These are phyloP conservation scores for Zymoseptoria tritici DNA, from an alignment of 2,329 filamentous ascomycete species.

Conservation along the genomic window DNA sequence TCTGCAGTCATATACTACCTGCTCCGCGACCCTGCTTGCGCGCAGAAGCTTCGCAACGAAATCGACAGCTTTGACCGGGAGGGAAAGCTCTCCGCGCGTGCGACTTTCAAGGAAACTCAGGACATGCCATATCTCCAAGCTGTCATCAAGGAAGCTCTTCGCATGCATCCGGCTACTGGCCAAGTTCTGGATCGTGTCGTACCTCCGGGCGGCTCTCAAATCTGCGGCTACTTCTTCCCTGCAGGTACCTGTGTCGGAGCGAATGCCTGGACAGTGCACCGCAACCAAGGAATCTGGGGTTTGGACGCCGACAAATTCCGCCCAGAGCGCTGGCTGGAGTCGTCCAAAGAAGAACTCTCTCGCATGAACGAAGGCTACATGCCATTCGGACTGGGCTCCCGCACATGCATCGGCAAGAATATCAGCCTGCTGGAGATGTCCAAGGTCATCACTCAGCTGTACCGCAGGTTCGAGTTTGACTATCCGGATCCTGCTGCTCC, in stretches of 20 bases:
- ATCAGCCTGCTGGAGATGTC: slow-evolving; percentile 5
- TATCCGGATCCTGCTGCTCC: not conserved
- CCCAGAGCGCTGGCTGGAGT: slow-evolving; percentile 29
- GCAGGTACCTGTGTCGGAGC: slow-evolving; percentile 25
- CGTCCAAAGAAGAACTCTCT: slow-evolving; percentile 11
- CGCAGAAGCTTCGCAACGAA: slow-evolving; percentile 29
- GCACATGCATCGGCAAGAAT: slow-evolving; percentile 10
- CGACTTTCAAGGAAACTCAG: slow-evolving; percentile 27
- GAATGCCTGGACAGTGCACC: slow-evolving; percentile 31
- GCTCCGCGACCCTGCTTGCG: slow-evolving; percentile 27
- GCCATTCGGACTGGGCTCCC: slow-evolving; percentile 12
- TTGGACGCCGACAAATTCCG: slow-evolving; percentile 28
- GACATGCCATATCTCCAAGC: slow-evolving; percentile 37
- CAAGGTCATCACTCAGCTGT: slow-evolving; percentile 1
- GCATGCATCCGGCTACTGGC: slow-evolving; percentile 40
- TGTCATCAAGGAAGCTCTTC: slow-evolving; percentile 39
- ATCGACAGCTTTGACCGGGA: slow-evolving; percentile 23
- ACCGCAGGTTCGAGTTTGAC: not conserved
- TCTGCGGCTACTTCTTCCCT: slow-evolving; percentile 30
- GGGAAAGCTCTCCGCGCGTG: slow-evolving; percentile 24
- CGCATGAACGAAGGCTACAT: slow-evolving; percentile 44
- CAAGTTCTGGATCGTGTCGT: slow-evolving; percentile 33
- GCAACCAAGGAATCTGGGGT: slow-evolving; percentile 25
- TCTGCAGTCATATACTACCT: slow-evolving; percentile 34
- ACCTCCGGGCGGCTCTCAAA: slow-evolving; percentile 31